Base-by-base conservation (phyloP, 2,329 filamentous ascomycete genomes). In the Paecilomyces fulvus region DNA sequence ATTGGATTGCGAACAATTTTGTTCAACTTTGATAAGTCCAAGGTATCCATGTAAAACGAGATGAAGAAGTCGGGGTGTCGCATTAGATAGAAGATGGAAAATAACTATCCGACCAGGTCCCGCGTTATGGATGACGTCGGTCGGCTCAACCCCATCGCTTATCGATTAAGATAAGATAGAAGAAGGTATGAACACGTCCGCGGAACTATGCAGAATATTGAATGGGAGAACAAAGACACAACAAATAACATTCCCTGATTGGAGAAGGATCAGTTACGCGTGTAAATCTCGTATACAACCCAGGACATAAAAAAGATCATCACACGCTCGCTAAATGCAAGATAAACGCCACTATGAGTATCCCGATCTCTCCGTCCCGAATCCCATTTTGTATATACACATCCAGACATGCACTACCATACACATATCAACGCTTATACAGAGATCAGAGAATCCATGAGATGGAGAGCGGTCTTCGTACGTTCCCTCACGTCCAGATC, bases 401-500 rank as follows among this genome's bases (percentile, higher is more conserved):
- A 49, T 49, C 48, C 48, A 20, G 48, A 8, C 21, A 49, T 49
- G 48, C 48, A 49, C 23, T 43, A 17, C 37, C 37, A 49, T 49
- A 23, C 48, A 49, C 46, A 49, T 43, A n/a, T 9, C 37, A 17
- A 43, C 37, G 14, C 14, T 20, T 17, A 43, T 43, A 43, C 37
- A 43, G 37, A n/a, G 17, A 53, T 52, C 28, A 63, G 57, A 23
- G 61, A 57, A 54, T 66, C 84, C 73, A 94, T 82, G 72, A 92
- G 85, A 75, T 86, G 86, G 11, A 87, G 73, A 0, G 90, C 91
- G 49, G 84, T 86, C 75, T 92, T 95, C 1, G 89, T 90, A 60
- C 90, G 78, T 75, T 97, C 90, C 54, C 87, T 79, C 21, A 96
- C 88, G 70, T 96, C 90, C 56, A 94, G 72, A 66, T 95, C 90